These are phyloP conservation scores for Cadophora sp. DNA, from an alignment of 2,329 filamentous ascomycete genomes.

Conservation along the genomic window DNA sequence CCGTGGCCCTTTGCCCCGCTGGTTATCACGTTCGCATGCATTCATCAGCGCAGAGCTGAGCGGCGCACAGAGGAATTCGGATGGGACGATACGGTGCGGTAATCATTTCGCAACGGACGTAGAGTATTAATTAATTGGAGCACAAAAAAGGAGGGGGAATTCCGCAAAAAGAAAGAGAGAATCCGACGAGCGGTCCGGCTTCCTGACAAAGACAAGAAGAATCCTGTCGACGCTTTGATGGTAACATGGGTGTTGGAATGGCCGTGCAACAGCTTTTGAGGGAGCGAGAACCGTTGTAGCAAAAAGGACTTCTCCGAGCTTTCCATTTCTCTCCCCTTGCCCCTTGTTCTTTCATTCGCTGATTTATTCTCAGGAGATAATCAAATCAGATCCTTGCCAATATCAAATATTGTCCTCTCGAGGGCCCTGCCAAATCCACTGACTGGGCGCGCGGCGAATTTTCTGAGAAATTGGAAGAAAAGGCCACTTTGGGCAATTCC, in stretches of 20 bases:
- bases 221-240: slow-evolving; percentile 23
- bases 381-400: background rate
- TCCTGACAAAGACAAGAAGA: background rate
- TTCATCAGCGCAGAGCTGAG: too few relatives aligned
- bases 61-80: slow-evolving; percentile 1
- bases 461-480: background rate
- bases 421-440: background rate
- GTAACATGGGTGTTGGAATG: background rate
- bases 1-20: background rate
- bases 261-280: slow-evolving; percentile 18
- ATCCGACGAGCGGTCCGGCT: background rate
- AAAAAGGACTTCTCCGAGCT: slow-evolving; percentile 9
- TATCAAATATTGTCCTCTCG: background rate
- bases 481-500: background rate
- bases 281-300: background rate
- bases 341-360: slow-evolving; percentile 1
- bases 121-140: slow-evolving; percentile 9
- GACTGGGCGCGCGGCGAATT: background rate
- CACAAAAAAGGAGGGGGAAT: background rate
- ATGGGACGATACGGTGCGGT: background rate
- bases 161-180: slow-evolving; percentile 5
- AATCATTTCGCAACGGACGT: slow-evolving; percentile 13
- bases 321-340: background rate
- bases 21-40: slow-evolving; percentile 6
- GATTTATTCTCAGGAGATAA: slow-evolving; percentile 7